A percentile compares a stretch with the other conserved stretches of the same genome.
These are phyloP conservation scores for Falciphora oryzae DNA, from an alignment of 2,329 filamentous ascomycete genomes.

Conservation along the genomic window DNA sequence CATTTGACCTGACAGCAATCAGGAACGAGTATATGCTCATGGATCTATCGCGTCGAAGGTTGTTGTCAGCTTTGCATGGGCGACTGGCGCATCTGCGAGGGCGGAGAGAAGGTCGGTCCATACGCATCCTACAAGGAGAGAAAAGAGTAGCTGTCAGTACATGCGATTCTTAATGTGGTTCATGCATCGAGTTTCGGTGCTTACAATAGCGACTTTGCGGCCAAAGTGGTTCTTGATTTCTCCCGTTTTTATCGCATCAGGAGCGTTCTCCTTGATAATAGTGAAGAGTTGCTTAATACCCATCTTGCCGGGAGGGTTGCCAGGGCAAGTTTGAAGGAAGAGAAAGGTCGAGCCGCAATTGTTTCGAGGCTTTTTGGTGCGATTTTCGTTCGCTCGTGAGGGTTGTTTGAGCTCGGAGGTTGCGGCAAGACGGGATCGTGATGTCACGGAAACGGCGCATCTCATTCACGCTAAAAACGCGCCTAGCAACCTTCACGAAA, in stretches of 20 bases:
- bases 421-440: neutral
- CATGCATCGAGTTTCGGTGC: slow-evolving; percentile 27
- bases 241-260: slow-evolving; percentile 90
- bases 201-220: slow-evolving; percentile 93
- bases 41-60: slow-evolving; percentile 48
- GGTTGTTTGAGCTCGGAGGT: too few species aligned
- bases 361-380: neutral
- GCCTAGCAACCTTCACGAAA: neutral
- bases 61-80: neutral
- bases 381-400: neutral
- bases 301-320: slow-evolving; percentile 33
- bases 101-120: slow-evolving; percentile 14
- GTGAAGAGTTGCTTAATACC: slow-evolving; percentile 69
- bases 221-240: slow-evolving; percentile 99
- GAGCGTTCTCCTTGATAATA: slow-evolving; percentile 86
- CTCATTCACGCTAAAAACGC: neutral
- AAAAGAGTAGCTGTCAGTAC: slow-evolving; percentile 12
- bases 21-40: slow-evolving; percentile 99
- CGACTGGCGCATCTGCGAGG: neutral
- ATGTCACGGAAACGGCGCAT: neutral
- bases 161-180: neutral
- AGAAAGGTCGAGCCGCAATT: neutral
- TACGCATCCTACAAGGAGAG: slow-evolving; percentile 47
- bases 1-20: slow-evolving; percentile 93
- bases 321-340: neutral